These are phyloP conservation scores for Pyricularia grisea DNA, from an alignment of 2,329 filamentous ascomycete species.

Conservation along the genomic window DNA sequence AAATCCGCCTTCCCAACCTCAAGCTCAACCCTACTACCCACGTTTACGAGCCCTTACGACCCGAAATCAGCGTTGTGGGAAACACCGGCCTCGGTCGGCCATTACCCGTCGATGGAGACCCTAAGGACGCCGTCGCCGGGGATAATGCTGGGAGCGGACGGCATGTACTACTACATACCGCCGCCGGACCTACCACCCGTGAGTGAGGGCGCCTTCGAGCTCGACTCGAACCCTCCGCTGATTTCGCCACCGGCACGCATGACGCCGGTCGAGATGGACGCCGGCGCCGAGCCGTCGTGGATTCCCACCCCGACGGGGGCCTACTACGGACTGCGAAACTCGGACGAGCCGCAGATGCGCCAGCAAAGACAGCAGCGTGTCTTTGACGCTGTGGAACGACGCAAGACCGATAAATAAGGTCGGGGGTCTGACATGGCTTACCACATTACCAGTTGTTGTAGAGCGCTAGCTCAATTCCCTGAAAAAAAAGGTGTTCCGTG, in stretches of 20 bases:
- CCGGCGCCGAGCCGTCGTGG: neutral
- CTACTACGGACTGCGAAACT: neutral
- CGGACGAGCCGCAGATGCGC: neutral
- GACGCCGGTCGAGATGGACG: slow-evolving; percentile 2
- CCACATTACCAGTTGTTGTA: too few species aligned
- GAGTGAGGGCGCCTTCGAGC: neutral
- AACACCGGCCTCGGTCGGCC: neutral
- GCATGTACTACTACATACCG: neutral
- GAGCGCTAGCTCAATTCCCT: too few species aligned
- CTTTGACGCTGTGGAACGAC: neutral
- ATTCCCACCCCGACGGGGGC: neutral
- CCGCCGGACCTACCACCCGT: neutral
- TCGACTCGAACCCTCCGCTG: neutral
- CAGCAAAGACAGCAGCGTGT: neutral
- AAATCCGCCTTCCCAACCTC: neutral
- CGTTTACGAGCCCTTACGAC: neutral
- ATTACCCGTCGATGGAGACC: neutral
- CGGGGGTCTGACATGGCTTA: too few species aligned
- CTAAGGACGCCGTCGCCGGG: neutral
- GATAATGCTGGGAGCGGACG: neutral
- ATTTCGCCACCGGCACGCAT: neutral
- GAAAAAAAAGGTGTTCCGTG: too few species aligned
- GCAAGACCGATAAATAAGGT: neutral
- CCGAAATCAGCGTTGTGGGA: neutral
- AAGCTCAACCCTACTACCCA: neutral